Evolutionary conservation across 139 green algal species (phyloP), one percentile per base, ranked within the genome.

Genomic region (Chlamydomonas sphaeroides): DNA sequence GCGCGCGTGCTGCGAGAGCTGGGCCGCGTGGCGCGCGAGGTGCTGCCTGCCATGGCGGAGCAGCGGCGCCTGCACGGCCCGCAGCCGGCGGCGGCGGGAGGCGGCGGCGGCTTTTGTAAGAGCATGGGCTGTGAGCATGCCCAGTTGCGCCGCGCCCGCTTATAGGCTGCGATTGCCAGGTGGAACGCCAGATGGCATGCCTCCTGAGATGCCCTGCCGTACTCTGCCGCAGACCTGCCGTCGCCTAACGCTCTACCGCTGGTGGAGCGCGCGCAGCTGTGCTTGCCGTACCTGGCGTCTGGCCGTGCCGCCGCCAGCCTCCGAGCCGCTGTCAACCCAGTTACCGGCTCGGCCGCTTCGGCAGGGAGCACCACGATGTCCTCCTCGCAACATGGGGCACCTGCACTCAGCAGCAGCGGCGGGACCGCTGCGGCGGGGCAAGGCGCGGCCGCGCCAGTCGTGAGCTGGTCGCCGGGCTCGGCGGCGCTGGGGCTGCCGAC

Each of bases 401-500:
- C n/a, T n/a, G n/a, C n/a, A n/a, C n/a, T n/a, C n/a, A 20, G 49
- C 49, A 56, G 49, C 30, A 14, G 71, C n/a, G n/a, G n/a, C n/a
- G n/a, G n/a, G n/a, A n/a, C n/a, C n/a, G n/a, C n/a, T n/a, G n/a
- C n/a, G n/a, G n/a, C n/a, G n/a, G n/a, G n/a, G n/a, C n/a, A n/a
- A n/a, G n/a, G n/a, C n/a, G n/a, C n/a, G n/a, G n/a, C n/a, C n/a
- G n/a, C n/a, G n/a, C n/a, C n/a, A n/a, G n/a, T n/a, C n/a, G n/a
- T n/a, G n/a, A n/a, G 42, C 11, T 82, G 75, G 75, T 33, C 32
- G 0, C 75, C 75, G n/a, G 75, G 75, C 0, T 32, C 75, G 23
- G 75, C 75, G 32, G 75, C 75, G 23, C 41, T 82, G 32, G 75
- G 75, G 10, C 75, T 82, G 42, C 75, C 75, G 15, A 49, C 32